Conservation (phyloP, 148 eudicot genomes). For the Chenopodium album region DNA sequence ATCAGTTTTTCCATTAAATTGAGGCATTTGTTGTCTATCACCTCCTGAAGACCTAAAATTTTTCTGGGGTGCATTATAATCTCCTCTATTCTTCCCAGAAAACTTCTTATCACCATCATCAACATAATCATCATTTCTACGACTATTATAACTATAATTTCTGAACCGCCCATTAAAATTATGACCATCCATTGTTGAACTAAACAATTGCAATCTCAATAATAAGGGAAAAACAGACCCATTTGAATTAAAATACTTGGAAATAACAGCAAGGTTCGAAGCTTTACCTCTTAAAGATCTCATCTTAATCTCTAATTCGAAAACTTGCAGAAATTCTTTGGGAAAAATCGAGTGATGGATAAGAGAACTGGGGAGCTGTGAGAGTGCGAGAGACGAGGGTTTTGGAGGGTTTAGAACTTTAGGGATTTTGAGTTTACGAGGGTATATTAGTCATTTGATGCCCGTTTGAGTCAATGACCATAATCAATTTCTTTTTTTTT, state of each 20-base stretch:
- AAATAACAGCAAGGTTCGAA: slow-evolving; percentile 25
- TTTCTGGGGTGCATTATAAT: slow-evolving; percentile 26
- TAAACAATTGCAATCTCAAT: slow-evolving; percentile 29
- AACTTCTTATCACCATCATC: slow-evolving; percentile 11
- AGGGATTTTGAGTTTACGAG: slow-evolving; percentile 1
- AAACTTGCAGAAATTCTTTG: neutral
- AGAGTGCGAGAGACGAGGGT: neutral
- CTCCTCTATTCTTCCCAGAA: slow-evolving; percentile 25
- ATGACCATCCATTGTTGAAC: slow-evolving; percentile 23
- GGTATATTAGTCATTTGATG: slow-evolving; percentile 17
- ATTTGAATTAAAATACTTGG: slow-evolving; percentile 21
- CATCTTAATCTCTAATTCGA: slow-evolving; percentile 19
- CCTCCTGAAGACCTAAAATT: slow-evolving; percentile 55
- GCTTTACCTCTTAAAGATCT: slow-evolving; percentile 32
- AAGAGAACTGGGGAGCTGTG: neutral
- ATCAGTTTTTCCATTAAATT: slow-evolving; percentile 25
- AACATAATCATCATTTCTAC: slow-evolving; percentile 27
- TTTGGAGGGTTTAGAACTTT: slow-evolving; percentile 26
- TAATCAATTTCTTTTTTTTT: too few species aligned
- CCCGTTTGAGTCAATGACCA: too few species aligned
- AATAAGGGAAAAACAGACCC: slow-evolving; percentile 9
- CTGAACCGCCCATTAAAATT: slow-evolving; percentile 15
- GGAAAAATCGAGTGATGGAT: neutral
- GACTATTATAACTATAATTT: slow-evolving; percentile 19
- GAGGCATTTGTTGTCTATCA: slow-evolving; percentile 27